phyloP scores from a whole-genome alignment of 2,329 filamentous ascomycete genomes.

The Paracorniculantispora psalliotae region DNA sequence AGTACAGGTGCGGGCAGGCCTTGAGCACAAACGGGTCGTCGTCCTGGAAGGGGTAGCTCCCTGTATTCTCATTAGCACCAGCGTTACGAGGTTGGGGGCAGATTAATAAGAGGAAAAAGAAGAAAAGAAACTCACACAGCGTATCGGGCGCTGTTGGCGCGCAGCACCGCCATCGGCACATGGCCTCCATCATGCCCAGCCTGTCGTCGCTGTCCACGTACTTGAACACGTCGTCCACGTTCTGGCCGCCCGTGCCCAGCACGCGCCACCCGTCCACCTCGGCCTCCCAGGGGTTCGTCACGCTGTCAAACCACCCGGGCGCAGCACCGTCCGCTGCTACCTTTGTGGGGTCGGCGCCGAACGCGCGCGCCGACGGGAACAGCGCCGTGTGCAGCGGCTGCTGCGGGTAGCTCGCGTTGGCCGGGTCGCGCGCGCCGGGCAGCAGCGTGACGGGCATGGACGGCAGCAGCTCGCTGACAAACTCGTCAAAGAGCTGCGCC shows the following conservation, averaged over 20 bases:
- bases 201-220: slow-evolving; percentile 77
- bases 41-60: slow-evolving; percentile 95
- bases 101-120: neutral
- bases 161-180: slow-evolving; percentile 85
- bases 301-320: slow-evolving; percentile 75
- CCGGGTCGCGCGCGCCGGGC: slow-evolving; percentile 78
- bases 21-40: slow-evolving; percentile 86
- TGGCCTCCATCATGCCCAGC: slow-evolving; percentile 86
- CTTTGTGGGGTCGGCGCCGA: slow-evolving; percentile 40
- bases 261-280: slow-evolving; percentile 87
- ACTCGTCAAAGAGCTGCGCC: slow-evolving; percentile 76
- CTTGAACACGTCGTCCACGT: slow-evolving; percentile 88
- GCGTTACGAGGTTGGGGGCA: too few species aligned
- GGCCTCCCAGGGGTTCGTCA: slow-evolving; percentile 90
- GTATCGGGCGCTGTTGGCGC: slow-evolving; percentile 96
- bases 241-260: slow-evolving; percentile 84
- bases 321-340: slow-evolving; percentile 36
- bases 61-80: slow-evolving; percentile 38
- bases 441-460: slow-evolving; percentile 85
- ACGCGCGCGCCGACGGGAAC: slow-evolving; percentile 72
- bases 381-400: slow-evolving; percentile 90
- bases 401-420: slow-evolving; percentile 84
- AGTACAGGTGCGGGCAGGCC: slow-evolving; percentile 83
- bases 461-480: slow-evolving; percentile 75
- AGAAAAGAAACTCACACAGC: slow-evolving; percentile 60